Conservation (phyloP, 768 basidiomycete genomes). For the Asterophora parasitica region DNA sequence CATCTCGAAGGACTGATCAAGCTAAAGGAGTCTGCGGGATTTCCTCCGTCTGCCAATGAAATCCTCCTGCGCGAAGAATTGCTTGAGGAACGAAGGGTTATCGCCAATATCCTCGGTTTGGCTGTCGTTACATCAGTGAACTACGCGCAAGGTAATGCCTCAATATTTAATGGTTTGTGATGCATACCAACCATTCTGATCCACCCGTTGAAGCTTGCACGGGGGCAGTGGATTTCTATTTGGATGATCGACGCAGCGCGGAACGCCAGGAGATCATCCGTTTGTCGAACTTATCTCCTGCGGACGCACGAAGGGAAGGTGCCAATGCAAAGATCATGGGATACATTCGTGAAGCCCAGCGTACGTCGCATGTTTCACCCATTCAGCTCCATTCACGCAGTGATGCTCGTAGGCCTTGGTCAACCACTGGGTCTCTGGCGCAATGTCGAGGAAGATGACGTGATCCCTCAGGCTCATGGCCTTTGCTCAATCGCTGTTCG, state of each 20-base stretch:
- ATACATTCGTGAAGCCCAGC: constrained; percentile 24
- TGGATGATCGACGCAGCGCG: constrained; percentile 13
- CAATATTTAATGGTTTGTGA: no score
- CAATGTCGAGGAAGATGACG: constrained; percentile 6
- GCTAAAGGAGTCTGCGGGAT: constrained; percentile 7
- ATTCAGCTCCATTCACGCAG: not conserved
- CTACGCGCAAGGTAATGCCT: constrained; percentile 21
- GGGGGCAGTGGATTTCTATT: constrained; percentile 23
- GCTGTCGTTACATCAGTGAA: constrained; percentile 19
- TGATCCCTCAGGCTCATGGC: constrained; percentile 9
- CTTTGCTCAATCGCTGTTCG: constrained; percentile 8
- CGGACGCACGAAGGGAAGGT: constrained; percentile 6
- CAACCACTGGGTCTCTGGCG: constrained; percentile 17
- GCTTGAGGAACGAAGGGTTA: constrained; percentile 14
- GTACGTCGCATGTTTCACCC: constrained; percentile 7
- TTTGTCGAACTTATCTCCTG: constrained; percentile 12
- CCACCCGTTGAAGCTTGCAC: constrained; percentile 20
- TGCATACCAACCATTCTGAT: no score
- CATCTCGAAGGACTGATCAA: constrained; percentile 4
- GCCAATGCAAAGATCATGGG: constrained; percentile 18
- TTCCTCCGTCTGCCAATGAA: not conserved
- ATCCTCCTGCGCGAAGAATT: constrained; percentile 7
- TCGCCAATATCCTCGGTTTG: constrained; percentile 15
- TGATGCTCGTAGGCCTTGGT: constrained; percentile 11
- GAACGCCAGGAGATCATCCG: constrained; percentile 18